Evolutionary conservation across 176 grass and related monocot species (phyloP), one percentile per base, ranked within the genome.

Genomic region (Avena insularis): DNA sequence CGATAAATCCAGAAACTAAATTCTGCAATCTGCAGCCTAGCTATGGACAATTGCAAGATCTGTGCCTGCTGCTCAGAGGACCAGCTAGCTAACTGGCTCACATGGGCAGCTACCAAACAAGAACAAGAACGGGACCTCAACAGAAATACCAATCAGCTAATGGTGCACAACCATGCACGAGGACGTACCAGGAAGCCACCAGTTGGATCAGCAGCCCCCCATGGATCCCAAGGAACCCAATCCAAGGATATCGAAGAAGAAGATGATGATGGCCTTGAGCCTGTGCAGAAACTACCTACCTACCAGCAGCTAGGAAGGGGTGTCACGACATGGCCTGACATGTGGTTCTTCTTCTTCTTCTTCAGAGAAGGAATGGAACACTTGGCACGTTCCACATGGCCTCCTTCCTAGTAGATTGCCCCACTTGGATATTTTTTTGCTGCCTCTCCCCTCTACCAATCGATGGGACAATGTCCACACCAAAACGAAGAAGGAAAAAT

Each of bases 301-400:
- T 33, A 43, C 40, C 40, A 6, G 40, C 31, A 3, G 86, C 19
- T 19, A 49, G 49, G 47, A 71, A 20, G 3, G 17, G 60, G 1
- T 58, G 56, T 58, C 15, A 80, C 47, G 31, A 68, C 83, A 78
- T 80, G 76, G 47, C 88, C 8, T 55, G 67, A 15, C 48, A 75
- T 35, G 27, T 33, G 15, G 7, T 70, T 70, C 16, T 70, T 70
- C 16, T 80, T 47, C 33, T 29, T 66, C 65, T 29, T 29, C 29
- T 29, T 29, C 29, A 66, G 31, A 82, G 2, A 4, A 31, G 35
- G 15, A 62, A 80, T 19, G 25, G 17, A 51, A 33, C 87, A 83
- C 71, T 87, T 87, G 89, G 46, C 89, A 43, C 23, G 5, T 33
- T 73, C 80, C 82, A 82, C 86, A 78, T 88, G 86, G 77, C 77